Evolutionary conservation across 139 green algal genomes (phyloP).

Genomic region (Tetraselmis striata): DNA sequence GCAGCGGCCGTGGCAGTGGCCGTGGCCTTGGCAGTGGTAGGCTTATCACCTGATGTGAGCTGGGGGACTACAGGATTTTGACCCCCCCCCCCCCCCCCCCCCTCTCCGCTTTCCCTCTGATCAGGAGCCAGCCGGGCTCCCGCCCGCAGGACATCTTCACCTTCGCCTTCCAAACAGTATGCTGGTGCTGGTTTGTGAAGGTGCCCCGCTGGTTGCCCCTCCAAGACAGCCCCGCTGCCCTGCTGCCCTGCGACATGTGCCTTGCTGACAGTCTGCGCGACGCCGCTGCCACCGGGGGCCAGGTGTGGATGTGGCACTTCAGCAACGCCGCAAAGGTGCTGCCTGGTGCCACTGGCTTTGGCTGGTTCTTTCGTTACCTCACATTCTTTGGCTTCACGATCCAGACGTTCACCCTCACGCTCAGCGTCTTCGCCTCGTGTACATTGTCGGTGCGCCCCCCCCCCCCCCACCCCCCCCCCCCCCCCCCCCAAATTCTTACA

Average conservation of each 20-base stretch:
- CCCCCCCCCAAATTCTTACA: background rate
- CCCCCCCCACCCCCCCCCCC: background rate
- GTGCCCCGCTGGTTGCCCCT: no score
- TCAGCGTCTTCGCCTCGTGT: background rate
- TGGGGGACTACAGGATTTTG: no score
- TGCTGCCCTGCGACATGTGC: background rate
- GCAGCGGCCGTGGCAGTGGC: no score
- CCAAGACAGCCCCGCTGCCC: no score
- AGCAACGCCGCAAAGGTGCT: slow-evolving; percentile 39
- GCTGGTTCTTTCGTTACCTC: slow-evolving; percentile 75
- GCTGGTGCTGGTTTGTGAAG: background rate
- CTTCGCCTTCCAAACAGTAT: background rate
- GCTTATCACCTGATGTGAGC: no score
- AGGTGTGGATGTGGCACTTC: slow-evolving; percentile 61
- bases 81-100: no score
- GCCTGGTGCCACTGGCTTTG: slow-evolving; percentile 56
- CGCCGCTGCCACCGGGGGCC: background rate
- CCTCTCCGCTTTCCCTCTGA: no score
- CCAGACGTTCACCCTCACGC: slow-evolving; percentile 31
- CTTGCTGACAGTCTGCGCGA: background rate
- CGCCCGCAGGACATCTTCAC: background rate
- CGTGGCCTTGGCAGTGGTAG: no score
- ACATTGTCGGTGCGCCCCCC: background rate
- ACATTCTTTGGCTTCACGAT: slow-evolving; percentile 69
- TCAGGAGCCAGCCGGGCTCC: background rate